Conservation (phyloP, 257 asterid species). For the Misopates orontium region DNA sequence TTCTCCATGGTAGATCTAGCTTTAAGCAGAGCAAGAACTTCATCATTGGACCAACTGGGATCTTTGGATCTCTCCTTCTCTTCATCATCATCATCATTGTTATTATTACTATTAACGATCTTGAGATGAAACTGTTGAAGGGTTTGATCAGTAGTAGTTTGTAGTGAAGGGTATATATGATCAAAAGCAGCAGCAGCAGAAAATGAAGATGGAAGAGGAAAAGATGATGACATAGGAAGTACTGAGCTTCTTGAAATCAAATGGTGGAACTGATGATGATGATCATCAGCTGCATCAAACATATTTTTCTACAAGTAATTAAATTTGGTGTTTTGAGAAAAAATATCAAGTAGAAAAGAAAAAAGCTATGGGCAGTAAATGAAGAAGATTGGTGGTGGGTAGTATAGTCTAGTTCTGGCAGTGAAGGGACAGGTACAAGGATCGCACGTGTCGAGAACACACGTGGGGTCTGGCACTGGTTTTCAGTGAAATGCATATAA, state of each 20-base stretch:
- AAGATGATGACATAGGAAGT: conserved; percentile 40
- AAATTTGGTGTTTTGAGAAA: too few species aligned
- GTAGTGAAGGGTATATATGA: conserved; percentile 35
- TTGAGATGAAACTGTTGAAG: conserved; percentile 28
- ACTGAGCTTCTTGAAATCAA: conserved; percentile 52
- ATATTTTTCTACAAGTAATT: too few species aligned
- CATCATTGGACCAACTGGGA: conserved; percentile 62
- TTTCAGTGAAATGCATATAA: conserved; percentile 18
- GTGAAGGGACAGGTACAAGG: conserved; percentile 33
- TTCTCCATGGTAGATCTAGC: conserved; percentile 71
- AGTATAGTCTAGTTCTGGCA: too few species aligned
- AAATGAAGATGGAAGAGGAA: conserved; percentile 41
- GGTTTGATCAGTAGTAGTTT: not conserved
- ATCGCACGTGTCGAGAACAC: conserved; percentile 55
- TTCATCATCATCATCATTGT: not conserved
- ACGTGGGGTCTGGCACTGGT: conserved; percentile 56
- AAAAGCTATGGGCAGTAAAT: not conserved
- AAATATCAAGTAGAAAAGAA: too few species aligned
- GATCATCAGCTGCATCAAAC: conserved; percentile 56
- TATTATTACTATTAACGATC: not conserved
- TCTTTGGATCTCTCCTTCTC: conserved; percentile 28
- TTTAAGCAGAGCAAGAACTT: conserved; percentile 59
- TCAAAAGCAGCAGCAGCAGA: conserved; percentile 45
- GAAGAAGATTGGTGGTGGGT: too few species aligned
- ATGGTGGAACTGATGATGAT: conserved; percentile 52